Base-by-base conservation (phyloP, 306 rosid species). In the Elaeagnus macrophylla region DNA sequence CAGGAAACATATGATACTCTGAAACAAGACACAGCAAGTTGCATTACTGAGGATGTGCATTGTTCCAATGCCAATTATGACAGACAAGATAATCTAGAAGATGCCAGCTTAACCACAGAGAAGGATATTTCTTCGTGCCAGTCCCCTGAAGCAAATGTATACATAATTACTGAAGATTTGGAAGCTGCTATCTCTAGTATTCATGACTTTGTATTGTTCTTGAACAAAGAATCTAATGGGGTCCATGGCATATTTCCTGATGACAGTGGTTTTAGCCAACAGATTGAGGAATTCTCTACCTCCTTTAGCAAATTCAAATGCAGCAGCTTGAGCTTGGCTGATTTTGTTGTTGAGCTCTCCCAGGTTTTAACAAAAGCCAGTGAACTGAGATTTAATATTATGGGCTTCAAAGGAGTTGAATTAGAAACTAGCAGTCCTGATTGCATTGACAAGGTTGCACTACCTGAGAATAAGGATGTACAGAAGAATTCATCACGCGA, bases 401-500 rank as follows among this genome's bases (percentile, higher is more conserved):
- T 81, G 62, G 87, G 84, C 18, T 84, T 80, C 81, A 83, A 79
- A 75, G 78, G 75, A 61, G 51, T 70, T 50, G 89, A 77, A 71
- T 76, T 74, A 6, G 99, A 85, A 75, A 59, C 72, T 19, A 82
- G 39, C 62, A 80, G 95, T 77, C 89, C 94, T 38, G 95, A 91
- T 77, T 93, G 96, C 73, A 93, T 93, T 56, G 99, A 93, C 78
- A 93, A 93, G 81, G 82, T 93, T 60, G 99, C 83, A 44, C 69
- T 93, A 69, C 96, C 95, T 6, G 95, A 91, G 75, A 83, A 87
- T 51, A 91, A 82, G 77, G 70, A 70, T 46, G 72, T 70, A 51
- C 85, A 65, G 67, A 81, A 79, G 55, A 79, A 68, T 71, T 69
- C 79, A 70, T 66, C 85, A 0, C 68, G 79, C 53, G 83, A 73